These are phyloP conservation scores for Syzygium oleosum DNA, from an alignment of 345 rosid species.

Conservation along the genomic window DNA sequence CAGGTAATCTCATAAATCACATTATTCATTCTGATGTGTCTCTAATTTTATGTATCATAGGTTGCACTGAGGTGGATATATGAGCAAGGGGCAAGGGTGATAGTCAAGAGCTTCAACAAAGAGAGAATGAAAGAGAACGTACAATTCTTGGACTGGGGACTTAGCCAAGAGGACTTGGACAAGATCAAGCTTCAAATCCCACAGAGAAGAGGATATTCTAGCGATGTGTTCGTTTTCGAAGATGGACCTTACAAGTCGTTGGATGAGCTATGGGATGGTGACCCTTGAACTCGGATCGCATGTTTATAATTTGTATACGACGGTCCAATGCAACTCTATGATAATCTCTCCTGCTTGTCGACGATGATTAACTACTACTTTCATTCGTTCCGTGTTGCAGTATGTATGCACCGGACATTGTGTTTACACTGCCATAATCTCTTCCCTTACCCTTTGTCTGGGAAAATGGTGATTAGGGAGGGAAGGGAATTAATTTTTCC, in stretches of 20 bases:
- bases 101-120: conserved; percentile 6
- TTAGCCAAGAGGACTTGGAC: background rate
- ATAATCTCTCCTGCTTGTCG: background rate
- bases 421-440: background rate
- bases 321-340: background rate
- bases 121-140: background rate
- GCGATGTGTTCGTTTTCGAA: background rate
- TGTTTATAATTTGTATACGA: background rate
- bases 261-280: conserved; percentile 1
- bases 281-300: background rate
- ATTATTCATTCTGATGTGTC: background rate
- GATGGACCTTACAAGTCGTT: conserved; percentile 1
- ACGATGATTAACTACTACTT: background rate
- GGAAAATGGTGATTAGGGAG: background rate
- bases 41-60: background rate
- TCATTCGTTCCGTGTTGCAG: background rate
- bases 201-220: background rate
- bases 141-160: background rate
- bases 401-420: background rate
- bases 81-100: background rate
- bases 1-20: background rate
- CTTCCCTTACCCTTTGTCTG: background rate
- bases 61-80: conserved; percentile 4
- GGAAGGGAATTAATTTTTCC: background rate
- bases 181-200: conserved; percentile 1